Evolutionary conservation across 345 rosid species (phyloP).

Genomic region (Moricandia moricandioides): DNA sequence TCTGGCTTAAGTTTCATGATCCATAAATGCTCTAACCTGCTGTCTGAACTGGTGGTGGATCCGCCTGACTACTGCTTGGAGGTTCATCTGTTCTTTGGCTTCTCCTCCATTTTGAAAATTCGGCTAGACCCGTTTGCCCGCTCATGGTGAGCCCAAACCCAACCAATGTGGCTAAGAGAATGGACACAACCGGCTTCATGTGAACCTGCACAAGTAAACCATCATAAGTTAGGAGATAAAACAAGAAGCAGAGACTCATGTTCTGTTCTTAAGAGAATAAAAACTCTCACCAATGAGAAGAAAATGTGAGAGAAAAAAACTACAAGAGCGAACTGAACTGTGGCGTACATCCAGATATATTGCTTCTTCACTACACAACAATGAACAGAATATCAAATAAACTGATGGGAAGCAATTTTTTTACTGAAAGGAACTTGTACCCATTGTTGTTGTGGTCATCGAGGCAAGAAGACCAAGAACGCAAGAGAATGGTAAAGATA

Average conservation of each 20-base stretch:
- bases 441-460: slow-evolving; percentile 90
- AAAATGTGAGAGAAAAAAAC: slow-evolving; percentile 75
- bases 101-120: slow-evolving; percentile 46
- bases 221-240: neutral
- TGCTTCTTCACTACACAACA: slow-evolving; percentile 53
- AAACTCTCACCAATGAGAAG: slow-evolving; percentile 60
- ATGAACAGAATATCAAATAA: slow-evolving; percentile 12
- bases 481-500: slow-evolving; percentile 94
- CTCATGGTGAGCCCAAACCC: slow-evolving; percentile 82
- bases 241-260: slow-evolving; percentile 5
- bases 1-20: slow-evolving; percentile 16
- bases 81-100: slow-evolving; percentile 26
- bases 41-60: slow-evolving; percentile 24
- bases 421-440: slow-evolving; percentile 37
- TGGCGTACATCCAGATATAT: slow-evolving; percentile 73
- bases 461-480: slow-evolving; percentile 88
- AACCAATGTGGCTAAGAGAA: slow-evolving; percentile 68
- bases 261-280: slow-evolving; percentile 5
- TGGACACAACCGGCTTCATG: slow-evolving; percentile 60
- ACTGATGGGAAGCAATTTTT: neutral
- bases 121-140: slow-evolving; percentile 44
- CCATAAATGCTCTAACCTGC: slow-evolving; percentile 24
- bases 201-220: slow-evolving; percentile 49
- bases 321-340: slow-evolving; percentile 66
- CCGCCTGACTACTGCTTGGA: slow-evolving; percentile 25